Evolutionary conservation across 1,284 basidiomycete genomes (phyloP).

Genomic region (Trichosporon sp.): DNA sequence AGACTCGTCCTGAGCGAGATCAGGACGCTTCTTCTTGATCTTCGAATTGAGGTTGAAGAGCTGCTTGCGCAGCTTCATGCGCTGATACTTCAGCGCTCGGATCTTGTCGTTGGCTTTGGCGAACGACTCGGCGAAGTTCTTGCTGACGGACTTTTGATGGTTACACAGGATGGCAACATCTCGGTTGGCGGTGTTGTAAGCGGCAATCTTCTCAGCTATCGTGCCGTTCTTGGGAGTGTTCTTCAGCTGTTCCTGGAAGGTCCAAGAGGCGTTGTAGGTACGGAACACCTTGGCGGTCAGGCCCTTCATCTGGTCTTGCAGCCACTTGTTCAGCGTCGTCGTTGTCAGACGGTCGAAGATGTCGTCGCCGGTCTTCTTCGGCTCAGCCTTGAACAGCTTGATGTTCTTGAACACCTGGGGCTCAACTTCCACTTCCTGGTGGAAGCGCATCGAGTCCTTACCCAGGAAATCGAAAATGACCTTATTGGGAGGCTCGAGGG

Average conservation of each 20-base stretch:
- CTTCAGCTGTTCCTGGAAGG: constrained; percentile 83
- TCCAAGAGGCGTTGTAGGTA: constrained; percentile 95
- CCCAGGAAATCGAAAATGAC: constrained; percentile 93
- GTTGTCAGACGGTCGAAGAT: constrained; percentile 92
- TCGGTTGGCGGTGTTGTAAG: constrained; percentile 92
- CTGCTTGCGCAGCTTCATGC: constrained; percentile 80
- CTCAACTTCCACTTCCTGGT: constrained; percentile 80
- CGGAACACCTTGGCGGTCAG: constrained; percentile 97
- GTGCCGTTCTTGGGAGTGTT: constrained; percentile 66
- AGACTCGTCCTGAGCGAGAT: constrained; percentile 73
- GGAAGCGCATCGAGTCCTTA: constrained; percentile 96
- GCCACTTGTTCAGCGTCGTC: constrained; percentile 75
- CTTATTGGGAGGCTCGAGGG: constrained; percentile 70
- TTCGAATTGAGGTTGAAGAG: constrained; percentile 69
- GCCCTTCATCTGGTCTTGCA: constrained; percentile 87
- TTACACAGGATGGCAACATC: constrained; percentile 94
- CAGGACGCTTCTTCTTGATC: constrained; percentile 71
- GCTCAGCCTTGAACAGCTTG: constrained; percentile 78
- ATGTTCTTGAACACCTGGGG: constrained; percentile 86
- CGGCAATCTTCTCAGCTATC: constrained; percentile 85
- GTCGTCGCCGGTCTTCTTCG: constrained; percentile 80
- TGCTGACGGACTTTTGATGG: constrained; percentile 89
- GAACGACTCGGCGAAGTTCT: constrained; percentile 85
- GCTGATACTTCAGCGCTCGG: constrained; percentile 79
- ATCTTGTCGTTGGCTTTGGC: constrained; percentile 79